Evolutionary conservation across 108 stramenopile genomes (phyloP).

Genomic region (Stephanodiscus minutulus): DNA sequence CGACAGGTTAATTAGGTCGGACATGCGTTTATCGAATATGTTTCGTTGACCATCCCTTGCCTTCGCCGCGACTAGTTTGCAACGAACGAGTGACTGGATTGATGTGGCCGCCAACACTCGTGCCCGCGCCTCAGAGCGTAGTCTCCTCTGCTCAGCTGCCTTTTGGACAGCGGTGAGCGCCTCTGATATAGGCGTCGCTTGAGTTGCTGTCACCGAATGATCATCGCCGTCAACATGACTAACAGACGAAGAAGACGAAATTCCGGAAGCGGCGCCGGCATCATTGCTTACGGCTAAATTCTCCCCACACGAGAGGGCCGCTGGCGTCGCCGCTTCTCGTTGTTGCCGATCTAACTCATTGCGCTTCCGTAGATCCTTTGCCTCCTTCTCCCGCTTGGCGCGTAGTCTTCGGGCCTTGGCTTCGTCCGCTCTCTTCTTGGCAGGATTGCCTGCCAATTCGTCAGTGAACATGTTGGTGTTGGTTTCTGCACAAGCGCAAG

Average conservation of each 20-base stretch:
- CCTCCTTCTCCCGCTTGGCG: constrained; percentile 63
- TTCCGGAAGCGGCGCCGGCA: background rate
- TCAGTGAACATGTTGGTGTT: constrained; percentile 74
- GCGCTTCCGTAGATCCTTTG: constrained; percentile 36
- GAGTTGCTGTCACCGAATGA: constrained; percentile 8
- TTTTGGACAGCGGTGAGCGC: constrained; percentile 57
- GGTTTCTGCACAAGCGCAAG: no score
- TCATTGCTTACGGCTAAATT: background rate
- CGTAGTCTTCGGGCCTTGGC: constrained; percentile 63
- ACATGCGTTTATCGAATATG: constrained; percentile 55
- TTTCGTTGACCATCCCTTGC: constrained; percentile 43
- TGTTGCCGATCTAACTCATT: constrained; percentile 45
- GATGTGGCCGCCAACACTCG: constrained; percentile 36
- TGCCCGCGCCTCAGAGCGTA: constrained; percentile 55
- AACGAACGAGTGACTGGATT: constrained; percentile 69
- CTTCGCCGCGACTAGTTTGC: constrained; percentile 43
- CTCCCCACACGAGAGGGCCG: constrained; percentile 6
- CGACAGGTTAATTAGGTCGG: constrained; percentile 58
- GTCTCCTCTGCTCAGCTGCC: constrained; percentile 67
- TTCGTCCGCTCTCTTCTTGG: constrained; percentile 71
- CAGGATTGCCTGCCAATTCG: constrained; percentile 72
- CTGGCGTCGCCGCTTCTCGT: constrained; percentile 24
- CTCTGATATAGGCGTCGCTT: background rate
- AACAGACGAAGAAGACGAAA: background rate
- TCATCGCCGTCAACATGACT: background rate